Evolutionary conservation across 2,329 filamentous ascomycete genomes (phyloP).

Genomic region (Sporothrix schenckii): DNA sequence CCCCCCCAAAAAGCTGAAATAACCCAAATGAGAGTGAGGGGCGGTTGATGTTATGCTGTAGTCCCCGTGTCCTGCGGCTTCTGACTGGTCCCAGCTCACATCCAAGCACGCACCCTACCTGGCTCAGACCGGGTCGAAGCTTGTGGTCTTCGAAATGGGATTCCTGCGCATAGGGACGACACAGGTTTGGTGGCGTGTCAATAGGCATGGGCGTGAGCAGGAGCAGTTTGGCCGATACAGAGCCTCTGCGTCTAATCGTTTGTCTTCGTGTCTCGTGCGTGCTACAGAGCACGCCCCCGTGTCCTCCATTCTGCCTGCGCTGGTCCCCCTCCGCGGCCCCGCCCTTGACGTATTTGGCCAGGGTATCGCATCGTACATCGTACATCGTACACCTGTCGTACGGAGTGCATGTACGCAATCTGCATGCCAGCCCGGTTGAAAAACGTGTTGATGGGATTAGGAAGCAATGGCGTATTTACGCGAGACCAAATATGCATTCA

Average conservation of each 20-base stretch:
- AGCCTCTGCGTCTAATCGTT: constrained; percentile 17
- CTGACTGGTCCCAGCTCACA: constrained; percentile 8
- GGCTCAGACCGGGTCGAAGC: constrained; percentile 8
- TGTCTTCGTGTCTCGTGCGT: background rate
- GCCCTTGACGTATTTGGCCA: constrained; percentile 6
- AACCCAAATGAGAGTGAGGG: constrained; percentile 10
- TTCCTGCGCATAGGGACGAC: constrained; percentile 23
- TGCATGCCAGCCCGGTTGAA: background rate
- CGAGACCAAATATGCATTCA: background rate
- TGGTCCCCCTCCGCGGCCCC: background rate
- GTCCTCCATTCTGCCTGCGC: constrained; percentile 6
- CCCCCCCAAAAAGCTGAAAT: background rate
- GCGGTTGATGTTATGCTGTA: constrained; percentile 12
- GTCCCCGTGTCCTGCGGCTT: background rate
- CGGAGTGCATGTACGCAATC: too few relatives aligned
- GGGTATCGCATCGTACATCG: background rate
- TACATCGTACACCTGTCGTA: background rate
- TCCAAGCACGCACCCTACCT: constrained; percentile 3
- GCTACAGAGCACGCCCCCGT: constrained; percentile 22
- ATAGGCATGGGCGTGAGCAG: constrained; percentile 1
- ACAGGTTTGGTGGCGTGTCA: constrained; percentile 22
- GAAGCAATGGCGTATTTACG: background rate
- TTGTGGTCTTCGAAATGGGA: constrained; percentile 20
- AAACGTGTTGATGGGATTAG: background rate
- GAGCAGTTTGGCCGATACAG: background rate